Conservation (phyloP, 495 filamentous ascomycete genomes). For the Aspergillus heteromorphus region DNA sequence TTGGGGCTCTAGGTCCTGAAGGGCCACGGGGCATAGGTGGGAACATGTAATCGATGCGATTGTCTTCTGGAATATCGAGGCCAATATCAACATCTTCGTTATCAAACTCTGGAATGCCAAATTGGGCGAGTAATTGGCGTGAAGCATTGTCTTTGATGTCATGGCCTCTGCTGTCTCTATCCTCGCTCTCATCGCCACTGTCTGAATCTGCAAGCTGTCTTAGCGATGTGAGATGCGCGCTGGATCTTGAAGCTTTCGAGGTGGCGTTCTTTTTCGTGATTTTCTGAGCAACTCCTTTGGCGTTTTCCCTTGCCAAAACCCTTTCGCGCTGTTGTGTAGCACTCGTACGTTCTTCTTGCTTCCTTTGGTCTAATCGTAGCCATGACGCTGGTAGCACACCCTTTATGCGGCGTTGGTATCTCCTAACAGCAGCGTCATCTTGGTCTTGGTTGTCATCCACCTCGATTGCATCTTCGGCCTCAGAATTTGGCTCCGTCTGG, state of each 20-base stretch:
- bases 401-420: slow-evolving; percentile 55
- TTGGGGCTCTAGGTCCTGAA: slow-evolving; percentile 14
- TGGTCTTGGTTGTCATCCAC: slow-evolving; percentile 10
- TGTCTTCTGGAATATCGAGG: slow-evolving; percentile 50
- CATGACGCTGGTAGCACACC: slow-evolving; percentile 91
- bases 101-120: slow-evolving; percentile 21
- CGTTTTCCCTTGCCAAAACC: slow-evolving; percentile 18
- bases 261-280: slow-evolving; percentile 23
- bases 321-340: slow-evolving; percentile 18
- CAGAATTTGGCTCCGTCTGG: slow-evolving; percentile 9
- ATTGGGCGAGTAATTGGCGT: slow-evolving; percentile 1
- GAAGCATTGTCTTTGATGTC: slow-evolving; percentile 5
- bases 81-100: slow-evolving; percentile 17
- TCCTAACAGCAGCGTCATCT: slow-evolving; percentile 30
- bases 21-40: slow-evolving; percentile 28
- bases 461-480: slow-evolving; percentile 2
- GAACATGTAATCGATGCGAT: slow-evolving; percentile 55
- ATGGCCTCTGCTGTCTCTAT: too few relatives aligned
- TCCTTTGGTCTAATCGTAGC: slow-evolving; percentile 63
- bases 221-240: slow-evolving; percentile 20
- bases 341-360: slow-evolving; percentile 29
- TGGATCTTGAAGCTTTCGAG: slow-evolving; percentile 9
- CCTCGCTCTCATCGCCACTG: slow-evolving; percentile 44
- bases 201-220: slow-evolving; percentile 46
- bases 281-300: slow-evolving; percentile 43